Base-by-base conservation (phyloP, 2,329 filamentous ascomycete genomes). In the Bipolaris victoriae region DNA sequence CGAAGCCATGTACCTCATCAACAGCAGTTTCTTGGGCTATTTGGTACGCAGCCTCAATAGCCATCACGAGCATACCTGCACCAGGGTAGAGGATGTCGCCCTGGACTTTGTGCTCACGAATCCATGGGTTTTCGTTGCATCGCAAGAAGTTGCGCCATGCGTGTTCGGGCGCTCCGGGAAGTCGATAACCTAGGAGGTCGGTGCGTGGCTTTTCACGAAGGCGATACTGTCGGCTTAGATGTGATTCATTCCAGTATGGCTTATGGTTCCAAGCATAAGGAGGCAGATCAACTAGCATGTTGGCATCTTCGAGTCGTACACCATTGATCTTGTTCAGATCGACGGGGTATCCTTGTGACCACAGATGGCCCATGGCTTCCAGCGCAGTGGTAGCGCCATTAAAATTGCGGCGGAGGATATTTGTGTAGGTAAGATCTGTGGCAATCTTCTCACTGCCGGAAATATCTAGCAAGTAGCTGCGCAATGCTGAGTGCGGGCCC, bases 41-140 rank as follows among this genome's bases (percentile, higher is more conserved):
- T 13, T 48, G 53, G 10, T 46, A 45, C 13, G 53, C 46, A 5
- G 60, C 63, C 20, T 68, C 65, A 11, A 68, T 61, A 1, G 73
- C 76, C 71, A 81, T 80, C 13, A 72, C 70, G 1, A 82, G 53
- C 52, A 79, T 81, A 0, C 74, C 80, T 0, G 80, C 77, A 1
- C 64, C 76, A 0, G 82, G 82, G 40, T 80, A 81, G 1, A 83
- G 63, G 1, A 78, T 64, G 6, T 76, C 66, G 7, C 57, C 57
- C 7, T 61, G 29, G 10, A 68, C 31, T 1, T 44, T 44, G 40
- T 67, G 65, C 41, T 62, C 65, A 7, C 37, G 18, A 3, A 66
- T 35, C 65, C 65, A 67, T 2, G 55, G 50, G 3, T 63, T 39
- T 6, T 58, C 56, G 9, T 50, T 39, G 20, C 54, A 39, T 10